Base-by-base conservation (phyloP, 345 rosid genomes). In the Aethionema arabicum region DNA sequence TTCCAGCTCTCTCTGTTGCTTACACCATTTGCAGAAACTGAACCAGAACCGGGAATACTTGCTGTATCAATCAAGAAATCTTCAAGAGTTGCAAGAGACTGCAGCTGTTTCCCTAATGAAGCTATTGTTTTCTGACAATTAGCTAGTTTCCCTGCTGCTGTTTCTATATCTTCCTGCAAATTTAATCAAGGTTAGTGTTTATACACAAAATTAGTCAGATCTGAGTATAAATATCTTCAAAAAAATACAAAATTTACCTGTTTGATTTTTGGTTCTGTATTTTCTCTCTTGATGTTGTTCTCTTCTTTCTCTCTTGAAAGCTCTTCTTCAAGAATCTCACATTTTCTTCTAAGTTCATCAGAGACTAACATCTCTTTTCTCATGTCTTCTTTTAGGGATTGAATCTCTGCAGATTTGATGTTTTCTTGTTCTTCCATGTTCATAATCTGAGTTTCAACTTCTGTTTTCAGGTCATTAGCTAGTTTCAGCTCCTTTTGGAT, bases 101-200 rank as follows among this genome's bases (percentile, higher is more conserved):
- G 85, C 40, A 92, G 73, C 67, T 89, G 98, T 66, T 82, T 78
- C 47, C 93, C 90, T 7, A 92, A 75, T 33, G 98, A 89, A 41
- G 86, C 85, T 69, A 92, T 92, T 38, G 98, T 92, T 68, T 84
- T 85, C 81, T 89, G 98, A 79, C 98, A 92, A 37, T 85, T 96
- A 0, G 91, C 87, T 12, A 89, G 91, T 60, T 82, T 87, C 67
- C 91, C 96, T 3, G 97, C 83, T 15, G 96, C 98, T 39, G 76
- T 76, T 29, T 67, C 82, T 51, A 92, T 57, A 72, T 89, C 93
- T 82, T 92, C 96, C 98, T 92, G 79, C 47, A 64, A 51, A 40
- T 36, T 42, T 61, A 69, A 40, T 36, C 60, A 52, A 49, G 44
- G 49, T 38, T 54, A 67, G 52, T 32, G 29, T 3, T 21, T 21